Conservation (phyloP, 78 protist species). For the Planoprotostelium fungivorum region DNA sequence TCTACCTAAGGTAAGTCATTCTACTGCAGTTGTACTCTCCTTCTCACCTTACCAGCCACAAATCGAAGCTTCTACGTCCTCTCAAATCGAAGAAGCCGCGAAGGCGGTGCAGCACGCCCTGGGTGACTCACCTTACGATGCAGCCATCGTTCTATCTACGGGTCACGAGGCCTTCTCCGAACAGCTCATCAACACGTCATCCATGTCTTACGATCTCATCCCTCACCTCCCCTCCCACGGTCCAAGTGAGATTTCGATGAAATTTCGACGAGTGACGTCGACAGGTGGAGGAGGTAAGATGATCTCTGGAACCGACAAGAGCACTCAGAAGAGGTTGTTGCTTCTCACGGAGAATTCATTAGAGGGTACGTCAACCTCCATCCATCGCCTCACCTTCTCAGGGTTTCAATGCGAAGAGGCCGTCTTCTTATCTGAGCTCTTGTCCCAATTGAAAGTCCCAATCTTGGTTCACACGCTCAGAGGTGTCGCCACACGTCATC, state of each 20-base stretch:
- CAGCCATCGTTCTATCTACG: not conserved
- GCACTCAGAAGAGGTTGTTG: not conserved
- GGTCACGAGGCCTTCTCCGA: not conserved
- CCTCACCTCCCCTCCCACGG: not conserved
- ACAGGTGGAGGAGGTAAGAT: not conserved
- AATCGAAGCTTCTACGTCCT: not conserved
- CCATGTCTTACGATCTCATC: not conserved
- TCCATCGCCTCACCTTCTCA: not conserved
- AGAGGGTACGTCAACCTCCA: not conserved
- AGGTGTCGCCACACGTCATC: not conserved
- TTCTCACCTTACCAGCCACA: not conserved
- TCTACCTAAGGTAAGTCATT: not conserved
- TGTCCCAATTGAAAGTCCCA: not conserved
- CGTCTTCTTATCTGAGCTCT: not conserved
- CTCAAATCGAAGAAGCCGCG: not conserved
- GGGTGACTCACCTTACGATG: not conserved
- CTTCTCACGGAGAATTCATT: not conserved
- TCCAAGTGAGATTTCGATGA: not conserved
- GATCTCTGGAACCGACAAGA: not conserved
- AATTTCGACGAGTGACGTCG: not conserved
- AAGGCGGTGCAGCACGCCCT: not conserved
- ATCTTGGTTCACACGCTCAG: not conserved
- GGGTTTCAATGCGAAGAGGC: not conserved
- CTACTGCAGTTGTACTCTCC: not conserved
- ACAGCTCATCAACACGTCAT: no score